These are phyloP conservation scores for Keqinozyma sinolaborantium DNA, from an alignment of 1,139 yeast species.

Conservation along the genomic window DNA sequence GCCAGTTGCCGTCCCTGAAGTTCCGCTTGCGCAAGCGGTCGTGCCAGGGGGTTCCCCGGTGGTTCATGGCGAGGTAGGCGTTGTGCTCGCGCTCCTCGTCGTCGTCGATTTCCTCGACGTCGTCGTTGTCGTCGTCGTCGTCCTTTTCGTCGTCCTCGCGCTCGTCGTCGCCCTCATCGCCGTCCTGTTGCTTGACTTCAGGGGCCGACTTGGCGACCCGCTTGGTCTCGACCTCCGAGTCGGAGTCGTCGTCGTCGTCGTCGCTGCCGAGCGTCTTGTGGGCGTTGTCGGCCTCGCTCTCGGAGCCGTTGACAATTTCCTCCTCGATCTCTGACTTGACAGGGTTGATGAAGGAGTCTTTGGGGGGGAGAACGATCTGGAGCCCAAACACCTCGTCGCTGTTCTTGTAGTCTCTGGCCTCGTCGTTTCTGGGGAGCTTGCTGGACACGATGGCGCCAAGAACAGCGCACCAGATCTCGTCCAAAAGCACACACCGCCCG, in stretches of 20 bases:
- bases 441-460: constrained; percentile 44
- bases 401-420: constrained; percentile 18
- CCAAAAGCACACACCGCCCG: constrained; percentile 54
- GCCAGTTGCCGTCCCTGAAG: constrained; percentile 87
- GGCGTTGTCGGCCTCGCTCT: constrained; percentile 17
- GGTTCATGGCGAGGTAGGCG: constrained; percentile 56
- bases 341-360: constrained; percentile 20
- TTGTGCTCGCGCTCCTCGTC: constrained; percentile 32
- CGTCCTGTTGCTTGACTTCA: constrained; percentile 13
- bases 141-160: constrained; percentile 27
- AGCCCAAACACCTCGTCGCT: constrained; percentile 33
- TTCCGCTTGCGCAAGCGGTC: constrained; percentile 71
- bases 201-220: constrained; percentile 1
- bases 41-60: constrained; percentile 69
- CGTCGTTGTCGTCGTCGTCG: constrained; percentile 18
- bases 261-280: constrained; percentile 18
- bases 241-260: constrained; percentile 18
- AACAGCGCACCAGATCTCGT: constrained; percentile 71
- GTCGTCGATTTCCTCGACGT: constrained; percentile 12
- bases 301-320: constrained; percentile 22
- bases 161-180: constrained; percentile 21
- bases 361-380: constrained; percentile 39
- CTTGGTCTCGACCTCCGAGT: constrained; percentile 7
- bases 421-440: constrained; percentile 24
- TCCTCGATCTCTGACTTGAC: constrained; percentile 11